These are phyloP conservation scores for Daldinia caldariorum DNA, from an alignment of 495 filamentous ascomycete species.

Conservation along the genomic window DNA sequence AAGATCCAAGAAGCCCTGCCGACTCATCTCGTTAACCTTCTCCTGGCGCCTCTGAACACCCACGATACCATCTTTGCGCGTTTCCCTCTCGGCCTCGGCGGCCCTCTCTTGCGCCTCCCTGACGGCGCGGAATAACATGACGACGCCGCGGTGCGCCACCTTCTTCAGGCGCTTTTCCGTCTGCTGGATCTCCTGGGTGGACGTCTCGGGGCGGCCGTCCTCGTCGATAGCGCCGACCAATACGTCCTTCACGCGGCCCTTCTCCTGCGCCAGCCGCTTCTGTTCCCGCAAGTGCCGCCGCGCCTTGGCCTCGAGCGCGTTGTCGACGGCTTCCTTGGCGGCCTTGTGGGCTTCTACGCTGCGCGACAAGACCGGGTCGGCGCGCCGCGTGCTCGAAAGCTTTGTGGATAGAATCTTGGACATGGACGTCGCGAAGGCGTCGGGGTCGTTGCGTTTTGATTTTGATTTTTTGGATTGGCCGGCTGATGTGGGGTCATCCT, in stretches of 20 bases:
- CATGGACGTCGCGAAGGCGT: constrained; percentile 89
- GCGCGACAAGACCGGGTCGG: constrained; percentile 89
- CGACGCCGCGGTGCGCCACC: constrained; percentile 88
- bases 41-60: constrained; percentile 79
- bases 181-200: constrained; percentile 70
- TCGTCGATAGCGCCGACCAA: constrained; percentile 62
- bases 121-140: constrained; percentile 96
- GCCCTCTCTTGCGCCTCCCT: constrained; percentile 88
- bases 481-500: constrained; percentile 45
- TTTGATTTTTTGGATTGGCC: constrained; percentile 55
- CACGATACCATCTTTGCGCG: constrained; percentile 75
- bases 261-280: constrained; percentile 81
- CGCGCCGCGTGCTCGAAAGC: constrained; percentile 77
- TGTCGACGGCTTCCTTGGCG: constrained; percentile 71
- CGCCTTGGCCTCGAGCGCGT: constrained; percentile 82
- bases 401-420: constrained; percentile 90
- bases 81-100: constrained; percentile 74
- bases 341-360: constrained; percentile 73
- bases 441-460: constrained; percentile 87
- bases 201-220: constrained; percentile 54
- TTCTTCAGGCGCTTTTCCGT: constrained; percentile 84
- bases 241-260: constrained; percentile 87
- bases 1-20: constrained; percentile 92
- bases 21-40: constrained; percentile 91
- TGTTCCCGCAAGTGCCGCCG: constrained; percentile 80